phyloP scores from a whole-genome alignment of 1,284 basidiomycete genomes.

The Apiotrichum brassicae region DNA sequence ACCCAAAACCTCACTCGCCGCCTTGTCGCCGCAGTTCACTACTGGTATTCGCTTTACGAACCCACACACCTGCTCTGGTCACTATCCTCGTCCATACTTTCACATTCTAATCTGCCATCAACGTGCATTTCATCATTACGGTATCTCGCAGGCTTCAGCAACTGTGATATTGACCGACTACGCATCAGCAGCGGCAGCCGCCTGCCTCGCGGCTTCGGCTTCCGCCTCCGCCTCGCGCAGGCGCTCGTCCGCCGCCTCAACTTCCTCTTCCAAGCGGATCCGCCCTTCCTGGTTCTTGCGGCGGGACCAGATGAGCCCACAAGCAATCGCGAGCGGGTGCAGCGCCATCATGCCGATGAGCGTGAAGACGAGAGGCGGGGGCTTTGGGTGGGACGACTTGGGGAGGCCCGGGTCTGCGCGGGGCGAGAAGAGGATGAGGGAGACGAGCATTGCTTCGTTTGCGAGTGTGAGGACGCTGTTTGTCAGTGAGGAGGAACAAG shows the following conservation, averaged over 20 bases:
- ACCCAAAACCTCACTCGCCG: no score
- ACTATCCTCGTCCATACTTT: no score
- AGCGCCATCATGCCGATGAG: constrained; percentile 42
- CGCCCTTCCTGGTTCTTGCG: constrained; percentile 34
- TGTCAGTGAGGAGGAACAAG: no score
- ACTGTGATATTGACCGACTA: no score
- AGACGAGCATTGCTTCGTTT: constrained; percentile 39
- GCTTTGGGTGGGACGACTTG: constrained; percentile 31
- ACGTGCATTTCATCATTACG: not conserved
- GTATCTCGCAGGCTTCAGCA: no score
- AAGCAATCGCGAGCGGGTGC: constrained; percentile 41
- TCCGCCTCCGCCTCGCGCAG: constrained; percentile 9
- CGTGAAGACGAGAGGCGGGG: constrained; percentile 36
- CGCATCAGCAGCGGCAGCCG: not conserved
- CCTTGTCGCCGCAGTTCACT: no score
- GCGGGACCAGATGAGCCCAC: constrained; percentile 33
- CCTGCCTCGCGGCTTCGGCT: not conserved
- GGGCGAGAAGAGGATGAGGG: constrained; percentile 41
- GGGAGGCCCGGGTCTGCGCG: constrained; percentile 31
- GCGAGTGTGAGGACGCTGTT: constrained; percentile 38
- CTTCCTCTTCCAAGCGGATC: constrained; percentile 47
- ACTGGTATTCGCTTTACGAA: no score
- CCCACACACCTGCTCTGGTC: no score
- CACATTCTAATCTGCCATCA: no score
- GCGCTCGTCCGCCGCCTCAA: constrained; percentile 35